Base-by-base conservation (phyloP, 1,139 yeast genomes). In the Candida pseudoviswanathii region DNA sequence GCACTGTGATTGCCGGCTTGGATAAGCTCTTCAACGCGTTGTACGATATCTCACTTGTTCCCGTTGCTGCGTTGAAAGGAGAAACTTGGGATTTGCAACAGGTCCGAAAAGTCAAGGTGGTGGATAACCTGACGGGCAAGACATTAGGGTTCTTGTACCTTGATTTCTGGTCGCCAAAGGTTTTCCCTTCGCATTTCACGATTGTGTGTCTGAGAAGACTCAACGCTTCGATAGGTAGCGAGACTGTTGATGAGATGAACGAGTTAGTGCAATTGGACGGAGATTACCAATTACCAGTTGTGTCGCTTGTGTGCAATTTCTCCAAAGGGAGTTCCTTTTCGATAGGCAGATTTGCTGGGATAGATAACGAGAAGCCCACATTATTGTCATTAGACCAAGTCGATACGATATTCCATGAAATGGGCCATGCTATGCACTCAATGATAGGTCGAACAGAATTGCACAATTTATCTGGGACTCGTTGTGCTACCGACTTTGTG, bases 371-470 rank as follows among this genome's bases (percentile, higher is more conserved):
- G 2, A 53, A 58, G 27, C 77, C 79, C 5, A 71, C 80, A 0
- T 71, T 89, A 26, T 69, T 94, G 39, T 75, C 86, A 6, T 75
- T 89, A 53, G 82, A 79, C 51, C 98, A 95, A 61, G 92, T 94
- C 4, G 96, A 92, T 61, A 94, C 99, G 0, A 71, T 94, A 32
- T 94, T 95, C 71, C 99, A 94, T 67, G 99, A 94, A 67, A 91
- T 94, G 96, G 99, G 99, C 0, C 99, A 94, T 68, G 99, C 99
- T 2, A 88, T 94, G 84, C 99, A 94, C 66, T 90, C 97, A 5
- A 92, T 94, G 97, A 73, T 94, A 29, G 99, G 98, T 0, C 78
- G 94, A 53, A 94, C 99, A 0, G 79, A 85, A 43, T 71, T 94
- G 45, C 99, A 95, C 63, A 95, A 92, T 63, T 86, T 94, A 11